Evolutionary conservation across 306 rosid species (phyloP), one percentile per base, ranked within the genome.

Genomic region (Calophaca sinica): DNA sequence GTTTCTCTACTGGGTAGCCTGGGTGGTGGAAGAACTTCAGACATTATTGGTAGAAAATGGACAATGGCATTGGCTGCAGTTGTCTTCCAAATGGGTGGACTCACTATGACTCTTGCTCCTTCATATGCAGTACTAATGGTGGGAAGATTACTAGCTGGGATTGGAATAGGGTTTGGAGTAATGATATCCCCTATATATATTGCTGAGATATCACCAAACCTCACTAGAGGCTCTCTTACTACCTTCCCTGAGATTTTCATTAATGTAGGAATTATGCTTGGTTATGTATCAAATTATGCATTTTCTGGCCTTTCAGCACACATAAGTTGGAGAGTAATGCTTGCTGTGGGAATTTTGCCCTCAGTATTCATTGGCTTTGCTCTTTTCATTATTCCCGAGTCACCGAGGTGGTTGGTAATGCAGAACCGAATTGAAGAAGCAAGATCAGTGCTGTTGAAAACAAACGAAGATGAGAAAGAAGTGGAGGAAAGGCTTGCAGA

Each of bases 151-250:
- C 57, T 94, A 42, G 97, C 97, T 13, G 98, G 98, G 6, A 58
- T 94, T 76, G 98, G 98, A 33, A 94, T 94, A 32, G 97, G 98
- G 4, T 89, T 91, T 42, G 98, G 98, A 45, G 96, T 87, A 79
- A 94, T 87, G 94, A 86, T 94, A 62, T 91, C 97, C 13, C 97
- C 98, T 5, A 90, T 94, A 26, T 94, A 91, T 53, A 94, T 94
- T 52, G 97, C 91, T 38, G 97, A 91, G 89, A 94, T 94, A 72
- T 89, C 97, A 11, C 98, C 97, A 41, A 85, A 96, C 41, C 62
- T 83, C 62, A 62, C 82, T 5, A 83, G 97, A 86, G 97, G 98
- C 70, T 84, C 94, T 3, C 91, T 91, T 46, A 94, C 98, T 31
- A 79, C 97, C 46, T 94, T 94, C 84, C 98, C 97, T 0, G 97